Percentiles rank a stretch among this genome's conserved stretches.
These are phyloP conservation scores for Bathelium albidoporum DNA, from an alignment of 495 filamentous ascomycete genomes.

Conservation along the genomic window DNA sequence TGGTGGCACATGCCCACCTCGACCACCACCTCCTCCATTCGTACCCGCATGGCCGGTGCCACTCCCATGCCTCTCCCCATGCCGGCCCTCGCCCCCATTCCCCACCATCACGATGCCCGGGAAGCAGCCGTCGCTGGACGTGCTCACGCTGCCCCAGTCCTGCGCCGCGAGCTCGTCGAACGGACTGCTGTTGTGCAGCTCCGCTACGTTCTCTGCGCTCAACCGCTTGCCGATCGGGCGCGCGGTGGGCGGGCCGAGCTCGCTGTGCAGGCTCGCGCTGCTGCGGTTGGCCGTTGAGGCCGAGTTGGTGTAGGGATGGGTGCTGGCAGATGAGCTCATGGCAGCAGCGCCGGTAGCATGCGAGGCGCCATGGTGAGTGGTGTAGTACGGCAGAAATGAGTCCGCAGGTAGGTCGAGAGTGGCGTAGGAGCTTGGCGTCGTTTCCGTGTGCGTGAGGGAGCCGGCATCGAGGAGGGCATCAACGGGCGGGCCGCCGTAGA, in stretches of 20 bases:
- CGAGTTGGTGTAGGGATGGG: constrained; percentile 62
- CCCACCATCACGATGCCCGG: constrained; percentile 44
- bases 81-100: constrained; percentile 25
- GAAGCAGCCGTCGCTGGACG: constrained; percentile 22
- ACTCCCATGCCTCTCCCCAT: neutral
- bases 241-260: neutral
- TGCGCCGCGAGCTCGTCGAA: constrained; percentile 21
- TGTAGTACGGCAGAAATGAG: constrained; percentile 48
- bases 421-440: constrained; percentile 25
- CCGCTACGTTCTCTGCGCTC: constrained; percentile 8
- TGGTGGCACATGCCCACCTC: neutral
- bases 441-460: constrained; percentile 6
- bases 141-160: constrained; percentile 17
- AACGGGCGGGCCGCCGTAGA: constrained; percentile 61
- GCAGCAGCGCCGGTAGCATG: constrained; percentile 2
- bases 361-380: constrained; percentile 12
- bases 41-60: constrained; percentile 26
- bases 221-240: neutral
- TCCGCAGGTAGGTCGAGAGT: constrained; percentile 27
- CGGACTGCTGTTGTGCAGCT: constrained; percentile 8
- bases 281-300: constrained; percentile 22
- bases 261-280: constrained; percentile 30
- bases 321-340: constrained; percentile 43
- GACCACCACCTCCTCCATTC: constrained; percentile 18
- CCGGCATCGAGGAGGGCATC: constrained; percentile 37